These are phyloP conservation scores for Huntiella savannae DNA, from an alignment of 2,329 filamentous ascomycete genomes.

Conservation along the genomic window DNA sequence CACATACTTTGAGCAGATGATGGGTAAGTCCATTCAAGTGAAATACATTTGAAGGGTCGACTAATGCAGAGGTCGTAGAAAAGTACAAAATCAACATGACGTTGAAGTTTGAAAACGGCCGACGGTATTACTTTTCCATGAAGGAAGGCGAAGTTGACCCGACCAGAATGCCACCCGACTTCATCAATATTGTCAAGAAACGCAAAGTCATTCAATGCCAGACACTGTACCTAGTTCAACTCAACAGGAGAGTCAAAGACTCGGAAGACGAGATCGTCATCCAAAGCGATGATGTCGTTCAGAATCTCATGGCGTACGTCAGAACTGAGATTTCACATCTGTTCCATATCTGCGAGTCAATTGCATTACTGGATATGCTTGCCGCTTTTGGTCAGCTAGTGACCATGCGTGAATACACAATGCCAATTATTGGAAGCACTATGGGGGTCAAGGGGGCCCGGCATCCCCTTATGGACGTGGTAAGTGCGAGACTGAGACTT, in stretches of 20 bases:
- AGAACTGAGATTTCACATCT: slow-evolving; percentile 50
- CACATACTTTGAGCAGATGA: slow-evolving; percentile 48
- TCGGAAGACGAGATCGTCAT: slow-evolving; percentile 68
- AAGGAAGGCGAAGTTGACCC: slow-evolving; percentile 42
- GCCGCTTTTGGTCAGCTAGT: slow-evolving; percentile 56
- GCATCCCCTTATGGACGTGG: slow-evolving; percentile 62
- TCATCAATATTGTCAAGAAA: slow-evolving; percentile 60
- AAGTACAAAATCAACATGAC: slow-evolving; percentile 40
- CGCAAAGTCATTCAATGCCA: slow-evolving; percentile 72
- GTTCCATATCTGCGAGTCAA: slow-evolving; percentile 70
- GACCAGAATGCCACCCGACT: slow-evolving; percentile 39
- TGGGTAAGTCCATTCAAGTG: slow-evolving; percentile 26
- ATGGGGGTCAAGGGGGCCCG: slow-evolving; percentile 56
- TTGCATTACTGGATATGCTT: slow-evolving; percentile 77
- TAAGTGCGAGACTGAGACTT: slow-evolving; percentile 13
- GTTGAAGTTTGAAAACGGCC: slow-evolving; percentile 55
- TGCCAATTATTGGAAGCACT: slow-evolving; percentile 48
- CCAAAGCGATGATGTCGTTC: slow-evolving; percentile 61
- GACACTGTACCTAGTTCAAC: slow-evolving; percentile 65
- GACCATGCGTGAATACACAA: slow-evolving; percentile 38
- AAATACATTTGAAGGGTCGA: not conserved
- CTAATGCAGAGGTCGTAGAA: slow-evolving; percentile 20
- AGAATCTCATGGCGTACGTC: slow-evolving; percentile 53
- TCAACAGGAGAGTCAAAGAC: slow-evolving; percentile 58
- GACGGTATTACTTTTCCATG: slow-evolving; percentile 64